Evolutionary conservation across 2,329 filamentous ascomycete species (phyloP).

Genomic region (Tolypocladium capitatum): DNA sequence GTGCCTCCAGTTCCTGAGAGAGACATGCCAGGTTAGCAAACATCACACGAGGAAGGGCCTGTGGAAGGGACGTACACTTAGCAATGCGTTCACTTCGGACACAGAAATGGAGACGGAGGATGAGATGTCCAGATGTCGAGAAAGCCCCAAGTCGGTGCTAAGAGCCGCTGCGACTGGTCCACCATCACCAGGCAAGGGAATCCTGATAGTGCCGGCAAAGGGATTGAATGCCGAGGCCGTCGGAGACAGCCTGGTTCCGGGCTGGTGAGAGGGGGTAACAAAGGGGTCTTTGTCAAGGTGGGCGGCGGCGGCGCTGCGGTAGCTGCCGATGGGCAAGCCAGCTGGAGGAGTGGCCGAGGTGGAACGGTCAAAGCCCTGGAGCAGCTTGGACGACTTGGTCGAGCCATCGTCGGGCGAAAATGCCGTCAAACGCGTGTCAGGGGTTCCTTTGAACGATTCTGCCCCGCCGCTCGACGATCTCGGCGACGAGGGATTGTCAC

Average conservation of each 20-base stretch:
- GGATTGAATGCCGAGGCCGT: conserved; percentile 51
- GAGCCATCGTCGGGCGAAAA: conserved; percentile 49
- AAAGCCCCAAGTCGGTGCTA: conserved; percentile 33
- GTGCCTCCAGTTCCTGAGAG: conserved; percentile 23
- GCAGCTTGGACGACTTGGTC: conserved; percentile 26
- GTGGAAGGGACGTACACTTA: conserved; percentile 25
- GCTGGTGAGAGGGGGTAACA: conserved; percentile 23
- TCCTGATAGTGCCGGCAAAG: conserved; percentile 6
- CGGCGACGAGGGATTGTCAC: conserved; percentile 34
- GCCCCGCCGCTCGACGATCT: conserved; percentile 36
- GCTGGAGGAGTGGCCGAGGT: conserved; percentile 16
- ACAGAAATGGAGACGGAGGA: conserved; percentile 16
- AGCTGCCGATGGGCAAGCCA: conserved; percentile 12
- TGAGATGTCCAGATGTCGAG: conserved; percentile 30
- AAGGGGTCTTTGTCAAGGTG: conserved; percentile 40
- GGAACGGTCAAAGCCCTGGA: conserved; percentile 18
- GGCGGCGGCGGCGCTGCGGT: conserved; percentile 9
- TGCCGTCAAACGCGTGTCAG: conserved; percentile 48
- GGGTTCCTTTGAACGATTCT: conserved; percentile 48
- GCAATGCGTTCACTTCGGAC: conserved; percentile 27
- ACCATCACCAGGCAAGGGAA: conserved; percentile 8
- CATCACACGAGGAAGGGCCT: background rate
- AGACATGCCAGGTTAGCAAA: conserved; percentile 3
- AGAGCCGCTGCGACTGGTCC: conserved; percentile 20
- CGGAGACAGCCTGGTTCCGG: conserved; percentile 41